Evolutionary conservation across 257 asterid genomes (phyloP), one percentile per base, ranked within the genome.

Genomic region (Phtheirospermum japonicum): DNA sequence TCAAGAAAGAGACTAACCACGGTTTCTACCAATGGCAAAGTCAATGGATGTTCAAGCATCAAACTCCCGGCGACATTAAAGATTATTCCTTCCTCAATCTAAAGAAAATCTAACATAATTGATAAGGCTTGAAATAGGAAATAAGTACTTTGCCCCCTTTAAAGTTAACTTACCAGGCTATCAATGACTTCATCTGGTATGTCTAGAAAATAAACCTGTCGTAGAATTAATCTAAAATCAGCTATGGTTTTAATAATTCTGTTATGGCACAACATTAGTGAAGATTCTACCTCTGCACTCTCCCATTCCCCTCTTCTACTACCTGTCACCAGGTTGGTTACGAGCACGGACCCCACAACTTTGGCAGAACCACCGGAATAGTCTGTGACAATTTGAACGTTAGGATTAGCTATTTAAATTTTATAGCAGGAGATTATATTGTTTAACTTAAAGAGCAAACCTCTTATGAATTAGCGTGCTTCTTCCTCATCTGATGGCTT

Each of bases 41-140:
- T 83, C 48, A 87, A 73, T 40, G 95, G 95, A 75, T 90, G 97
- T 75, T 90, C 97, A 56, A 90, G 96, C 96, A 80, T 90, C 81
- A 90, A 78, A 32, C 95, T 96, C 12, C 97, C 96, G 64, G 97
- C 94, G 28, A 87, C 97, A 45, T 85, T 80, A 43, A 83, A 83
- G 70, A 75, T 66, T 20, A 82, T 69, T 42, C 85, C 97, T 71
- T 87, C 97, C 62, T 87, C 95, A 28, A 90, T 80, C 97, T 90
- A 75, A 49, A n/a, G 69, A 30, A 70, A 46, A 48, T 48, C 32
- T 39, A 53, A 13, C n/a, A 63, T n/a, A 34, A 53, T 49, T 59
- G 67, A 58, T 63, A 56, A 73, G 68, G 53, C 26, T 19, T 37
- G 34, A 58, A 69, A 34, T 70, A 59, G 39, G 68, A 71, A 37